A percentile compares a stretch with the other conserved stretches of the same genome.
These are phyloP conservation scores for Ascochyta viciae-villosae DNA, from an alignment of 2,329 filamentous ascomycete species.

Conservation along the genomic window DNA sequence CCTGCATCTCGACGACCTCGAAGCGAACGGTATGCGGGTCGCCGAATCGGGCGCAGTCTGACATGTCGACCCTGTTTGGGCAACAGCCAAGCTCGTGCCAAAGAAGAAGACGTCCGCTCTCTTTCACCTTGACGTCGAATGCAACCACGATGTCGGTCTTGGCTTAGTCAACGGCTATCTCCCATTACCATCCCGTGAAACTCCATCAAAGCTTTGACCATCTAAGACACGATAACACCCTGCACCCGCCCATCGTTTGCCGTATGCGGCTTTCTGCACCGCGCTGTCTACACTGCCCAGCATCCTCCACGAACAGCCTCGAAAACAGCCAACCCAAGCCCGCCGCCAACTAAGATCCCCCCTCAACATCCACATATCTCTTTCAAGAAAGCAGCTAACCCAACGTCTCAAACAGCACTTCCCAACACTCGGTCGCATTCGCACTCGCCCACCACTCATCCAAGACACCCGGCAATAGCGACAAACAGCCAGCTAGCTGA, in stretches of 20 bases:
- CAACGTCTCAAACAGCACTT: neutral
- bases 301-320: too few relatives aligned
- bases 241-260: neutral
- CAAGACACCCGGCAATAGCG: too few relatives aligned
- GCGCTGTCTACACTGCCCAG: too few relatives aligned
- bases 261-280: slow-evolving; percentile 1
- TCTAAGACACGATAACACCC: too few relatives aligned
- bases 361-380: too few relatives aligned
- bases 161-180: neutral
- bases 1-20: neutral
- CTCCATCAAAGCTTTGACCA: neutral
- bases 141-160: neutral
- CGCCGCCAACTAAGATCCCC: too few relatives aligned
- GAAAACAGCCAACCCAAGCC: too few relatives aligned
- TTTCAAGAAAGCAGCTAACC: neutral
- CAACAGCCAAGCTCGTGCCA: neutral
- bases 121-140: neutral
- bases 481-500: too few relatives aligned
- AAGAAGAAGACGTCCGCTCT: neutral
- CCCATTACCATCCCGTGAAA: neutral
- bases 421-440: neutral
- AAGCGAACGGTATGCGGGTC: slow-evolving; percentile 4
- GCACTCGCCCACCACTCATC: too few relatives aligned
- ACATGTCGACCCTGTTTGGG: neutral
- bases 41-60: neutral